Evolutionary conservation across 768 basidiomycete species (phyloP), one percentile per base, ranked within the genome.

Genomic region (Serendipita sp.): DNA sequence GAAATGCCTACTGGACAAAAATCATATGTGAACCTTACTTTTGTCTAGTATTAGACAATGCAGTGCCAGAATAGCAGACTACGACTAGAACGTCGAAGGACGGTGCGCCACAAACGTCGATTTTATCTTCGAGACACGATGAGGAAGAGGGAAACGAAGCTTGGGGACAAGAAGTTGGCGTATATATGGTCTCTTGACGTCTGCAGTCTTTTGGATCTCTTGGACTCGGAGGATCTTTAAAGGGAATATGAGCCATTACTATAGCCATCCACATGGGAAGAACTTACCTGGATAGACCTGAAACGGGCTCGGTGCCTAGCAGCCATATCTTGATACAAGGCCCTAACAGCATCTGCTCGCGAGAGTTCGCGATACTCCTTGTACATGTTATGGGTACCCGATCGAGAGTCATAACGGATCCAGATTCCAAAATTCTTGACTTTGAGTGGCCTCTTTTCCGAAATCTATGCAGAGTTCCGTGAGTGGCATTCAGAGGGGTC

Each of bases 361-460:
- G 81, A 81, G 70, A 99, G 86, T 71, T 98, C 95, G 73, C 93
- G 91, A 88, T 91, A 97, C 77, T 91, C 73, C 72, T 94, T 94
- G 88, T 96, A 96, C 93, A 97, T 95, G 85, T 99, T 99, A 86
- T 98, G 96, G 52, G 96, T 99, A 68, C 96, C 96, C 62, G 94
- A 96, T 71, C 95, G 92, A 63, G 95, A 98, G 79, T 99, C 96
- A 78, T 99, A 99, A 71, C 95, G 89, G 74, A 99, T 77, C 96
- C 96, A 98, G 79, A 99, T 90, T 69, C 96, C 96, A 74, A 99
- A 97, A 87, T 96, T 98, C 84, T 99, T 98, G 76, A 97, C 88
- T 79, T 94, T 94, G 76, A 96, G 74, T 27, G 96, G 96, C 77
- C 88, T 91, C 83, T 91, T 94, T 81, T 98, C 95, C 73, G 87